Base-by-base conservation (phyloP, 768 basidiomycete genomes). In the Lactifluus volemus region DNA sequence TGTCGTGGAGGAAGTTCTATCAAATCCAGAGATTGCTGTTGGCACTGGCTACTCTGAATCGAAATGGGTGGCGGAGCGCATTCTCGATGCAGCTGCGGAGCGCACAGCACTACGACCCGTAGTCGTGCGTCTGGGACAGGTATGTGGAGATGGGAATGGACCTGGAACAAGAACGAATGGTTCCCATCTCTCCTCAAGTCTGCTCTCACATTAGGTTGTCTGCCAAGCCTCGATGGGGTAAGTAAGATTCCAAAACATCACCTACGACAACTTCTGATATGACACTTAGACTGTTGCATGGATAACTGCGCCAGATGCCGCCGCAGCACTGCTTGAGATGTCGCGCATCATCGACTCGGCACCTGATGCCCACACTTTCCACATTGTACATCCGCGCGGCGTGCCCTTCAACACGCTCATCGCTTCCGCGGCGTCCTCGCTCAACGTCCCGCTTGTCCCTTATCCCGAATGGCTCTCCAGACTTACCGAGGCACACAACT, bases 151-250 rank as follows among this genome's bases (percentile, higher is more conserved):
- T 10, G 58, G 49, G 17, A 71, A 58, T 19, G 70, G 70, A 53
- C 59, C 30, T 71, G 70, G 70, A 71, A 70, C 51, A 58, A 61
- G 34, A 55, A 44, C 34, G 70, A 71, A 41, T 71, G 70, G 70
- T 67, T 70, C 50, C 69, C 69, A 15, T 58, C 60, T 11, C 48
- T 70, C 12, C 53, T 68, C 11, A 63, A 64, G 45, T 67, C 67
- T 5, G 67, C 64, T 4, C 36, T 63, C n/a, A 59, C 57, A 21
- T 39, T 70, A 11, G 53, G 59, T 11, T 68, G 60, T 47, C 59
- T 70, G 25, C 69, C 67, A 19, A 59, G 64, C 39, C 32, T 60
- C 9, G 53, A 68, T 30, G 69, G 67, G 9, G 63, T 68, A 47
- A 25, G 67, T 58, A 8, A 8, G 39, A 17, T 19, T 19, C 44